phyloP scores from a whole-genome alignment of 352 stramenopile genomes.

The Phytophthora foliorum region DNA sequence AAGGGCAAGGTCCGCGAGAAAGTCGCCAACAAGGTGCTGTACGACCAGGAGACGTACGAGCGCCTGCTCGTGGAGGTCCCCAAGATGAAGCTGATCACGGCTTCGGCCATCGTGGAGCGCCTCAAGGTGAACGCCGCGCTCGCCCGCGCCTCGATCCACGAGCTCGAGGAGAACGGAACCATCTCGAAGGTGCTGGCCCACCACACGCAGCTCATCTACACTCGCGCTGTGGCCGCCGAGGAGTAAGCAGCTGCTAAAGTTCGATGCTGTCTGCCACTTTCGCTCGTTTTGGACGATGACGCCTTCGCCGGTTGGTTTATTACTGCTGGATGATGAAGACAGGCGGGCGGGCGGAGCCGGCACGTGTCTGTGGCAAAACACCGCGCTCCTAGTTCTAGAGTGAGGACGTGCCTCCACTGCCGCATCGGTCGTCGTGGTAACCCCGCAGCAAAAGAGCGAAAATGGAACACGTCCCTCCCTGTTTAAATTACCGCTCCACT shows the following conservation, averaged over 20 bases:
- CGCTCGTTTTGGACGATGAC: conserved; percentile 25
- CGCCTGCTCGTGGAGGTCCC: conserved; percentile 98
- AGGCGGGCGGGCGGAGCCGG: conserved; percentile 24
- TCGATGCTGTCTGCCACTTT: conserved; percentile 23
- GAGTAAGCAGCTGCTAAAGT: conserved; percentile 65
- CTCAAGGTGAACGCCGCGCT: conserved; percentile 99
- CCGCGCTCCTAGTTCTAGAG: conserved; percentile 44
- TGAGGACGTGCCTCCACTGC: conserved; percentile 36
- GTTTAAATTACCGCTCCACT: conserved; percentile 61
- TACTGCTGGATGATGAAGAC: conserved; percentile 25
- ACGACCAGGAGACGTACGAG: conserved; percentile 99
- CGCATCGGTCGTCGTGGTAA: conserved; percentile 32
- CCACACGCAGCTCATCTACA: conserved; percentile 99
- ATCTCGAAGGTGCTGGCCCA: conserved; percentile 97
- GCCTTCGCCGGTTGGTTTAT: conserved; percentile 10
- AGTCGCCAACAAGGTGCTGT: conserved; percentile 99
- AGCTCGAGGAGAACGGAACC: conserved; percentile 96
- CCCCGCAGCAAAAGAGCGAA: conserved; percentile 36
- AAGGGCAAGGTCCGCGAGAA: conserved; percentile 99
- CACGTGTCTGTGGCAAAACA: conserved; percentile 15
- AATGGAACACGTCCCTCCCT: conserved; percentile 65
- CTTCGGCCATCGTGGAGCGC: conserved; percentile 98
- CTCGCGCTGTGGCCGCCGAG: conserved; percentile 89
- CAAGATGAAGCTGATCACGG: conserved; percentile 99
- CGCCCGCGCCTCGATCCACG: conserved; percentile 96